Evolutionary conservation across 2,329 filamentous ascomycete genomes (phyloP).

Genomic region (Talaromyces sp.): DNA sequence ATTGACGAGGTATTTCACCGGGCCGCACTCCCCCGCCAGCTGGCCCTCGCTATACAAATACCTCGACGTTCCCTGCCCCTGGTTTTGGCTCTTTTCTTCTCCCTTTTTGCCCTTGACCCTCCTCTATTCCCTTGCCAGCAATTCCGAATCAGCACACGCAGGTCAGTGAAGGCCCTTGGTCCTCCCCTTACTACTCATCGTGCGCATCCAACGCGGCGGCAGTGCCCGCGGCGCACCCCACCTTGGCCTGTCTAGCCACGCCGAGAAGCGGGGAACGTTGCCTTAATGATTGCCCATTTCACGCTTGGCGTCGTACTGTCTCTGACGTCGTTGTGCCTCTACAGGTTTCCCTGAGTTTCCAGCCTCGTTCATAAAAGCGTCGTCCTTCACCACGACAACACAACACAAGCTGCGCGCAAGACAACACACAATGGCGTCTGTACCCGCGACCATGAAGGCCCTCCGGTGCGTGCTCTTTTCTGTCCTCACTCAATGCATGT

Average conservation of each 20-base stretch:
- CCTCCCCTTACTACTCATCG: background rate
- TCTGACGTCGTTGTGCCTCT: background rate
- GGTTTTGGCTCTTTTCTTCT: background rate
- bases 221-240: background rate
- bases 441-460: constrained; percentile 57
- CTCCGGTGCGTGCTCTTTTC: constrained; percentile 45
- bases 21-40: background rate
- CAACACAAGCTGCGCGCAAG: background rate
- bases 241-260: background rate
- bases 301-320: background rate
- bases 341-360: background rate
- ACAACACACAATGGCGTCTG: constrained; percentile 15
- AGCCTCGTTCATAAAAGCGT: background rate
- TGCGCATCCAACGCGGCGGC: background rate
- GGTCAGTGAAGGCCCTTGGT: background rate
- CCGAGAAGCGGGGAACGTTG: background rate
- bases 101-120: background rate
- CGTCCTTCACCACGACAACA: background rate
- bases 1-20: background rate
- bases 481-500: background rate
- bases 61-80: background rate
- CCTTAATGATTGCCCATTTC: background rate
- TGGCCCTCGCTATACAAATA: background rate
- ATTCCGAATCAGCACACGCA: background rate
- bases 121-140: background rate